Evolutionary conservation across 2,329 filamentous ascomycete genomes (phyloP), one percentile per base, ranked within the genome.

Genomic region (Aureobasidium sp.): DNA sequence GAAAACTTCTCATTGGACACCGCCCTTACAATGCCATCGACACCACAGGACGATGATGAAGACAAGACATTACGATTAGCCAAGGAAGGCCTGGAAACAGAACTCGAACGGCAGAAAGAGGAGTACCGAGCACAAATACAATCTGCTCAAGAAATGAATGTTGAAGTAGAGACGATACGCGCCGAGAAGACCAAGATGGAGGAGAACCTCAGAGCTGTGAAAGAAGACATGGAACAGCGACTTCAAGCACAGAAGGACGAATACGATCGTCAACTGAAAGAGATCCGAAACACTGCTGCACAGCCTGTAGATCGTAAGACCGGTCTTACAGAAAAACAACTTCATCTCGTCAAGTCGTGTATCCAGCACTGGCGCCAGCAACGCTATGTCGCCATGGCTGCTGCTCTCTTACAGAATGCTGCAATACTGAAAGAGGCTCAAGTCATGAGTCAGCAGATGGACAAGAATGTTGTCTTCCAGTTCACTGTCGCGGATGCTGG

Each of bases 1-100:
- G 94, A 99, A 75, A 97, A 96, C 71, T 94, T 97, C 69, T 97
- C 93, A 1, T 80, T 99, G 16, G 94, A 99, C 72, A 99, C 94
- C 1, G 88, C 87, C 11, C 80, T 99, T 55, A 99, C 94, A 0
- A 91, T 97, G 81, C 94, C 94, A 2, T 95, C 91, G 0, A 97
- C 93, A 0, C 94, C 94, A 2, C 89, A 85, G 63, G 86, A 88
- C 63, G 84, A 83, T 29, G 90, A 92, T 61, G 83, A 86, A n/a
- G 90, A 92, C 52, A 88, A 93, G 30, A 84, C 82, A 63, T 77
- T 96, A 65, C 86, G 85, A 64, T 84, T 90, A 61, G 83, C 88
- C 27, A 86, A 87, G 61, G 90, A 96, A 67, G 90, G 90, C 66
- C 87, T 96, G 85, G 90, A 96, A 73, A 81, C 78, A 10, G 88